phyloP scores from a whole-genome alignment of 148 eudicot genomes.

The Spergularia bocconei region DNA sequence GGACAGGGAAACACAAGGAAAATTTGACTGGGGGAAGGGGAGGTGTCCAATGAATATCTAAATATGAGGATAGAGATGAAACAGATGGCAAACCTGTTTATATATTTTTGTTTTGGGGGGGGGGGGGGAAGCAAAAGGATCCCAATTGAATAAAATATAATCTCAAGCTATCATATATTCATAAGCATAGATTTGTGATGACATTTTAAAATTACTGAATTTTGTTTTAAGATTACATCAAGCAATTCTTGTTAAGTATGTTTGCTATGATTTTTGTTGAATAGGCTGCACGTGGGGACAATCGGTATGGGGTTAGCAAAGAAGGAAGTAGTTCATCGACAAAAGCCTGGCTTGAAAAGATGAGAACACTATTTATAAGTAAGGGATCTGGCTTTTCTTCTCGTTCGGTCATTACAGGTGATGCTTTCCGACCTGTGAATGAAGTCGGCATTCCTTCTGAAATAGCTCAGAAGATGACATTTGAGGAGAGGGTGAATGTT shows the following conservation, averaged over 20 bases:
- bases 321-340: constrained; percentile 55
- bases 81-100: no score
- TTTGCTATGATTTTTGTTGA: neutral
- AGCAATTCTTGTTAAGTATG: neutral
- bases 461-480: constrained; percentile 80
- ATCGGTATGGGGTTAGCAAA: constrained; percentile 56
- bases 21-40: neutral
- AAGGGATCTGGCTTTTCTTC: constrained; percentile 98
- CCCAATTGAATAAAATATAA: neutral
- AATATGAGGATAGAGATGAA: neutral
- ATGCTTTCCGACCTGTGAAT: constrained; percentile 68
- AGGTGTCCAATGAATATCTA: neutral
- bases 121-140: no score
- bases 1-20: neutral
- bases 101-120: no score
- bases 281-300: constrained; percentile 74
- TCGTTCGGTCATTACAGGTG: constrained; percentile 90
- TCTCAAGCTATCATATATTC: neutral
- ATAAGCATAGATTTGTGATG: neutral
- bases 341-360: constrained; percentile 93
- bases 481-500: constrained; percentile 78
- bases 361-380: constrained; percentile 84
- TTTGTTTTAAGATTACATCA: neutral
- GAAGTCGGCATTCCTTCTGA: constrained; percentile 91
- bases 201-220: constrained; percentile 8